These are phyloP conservation scores for Epichloe brachyelytri DNA, from an alignment of 2,329 filamentous ascomycete species.

Conservation along the genomic window DNA sequence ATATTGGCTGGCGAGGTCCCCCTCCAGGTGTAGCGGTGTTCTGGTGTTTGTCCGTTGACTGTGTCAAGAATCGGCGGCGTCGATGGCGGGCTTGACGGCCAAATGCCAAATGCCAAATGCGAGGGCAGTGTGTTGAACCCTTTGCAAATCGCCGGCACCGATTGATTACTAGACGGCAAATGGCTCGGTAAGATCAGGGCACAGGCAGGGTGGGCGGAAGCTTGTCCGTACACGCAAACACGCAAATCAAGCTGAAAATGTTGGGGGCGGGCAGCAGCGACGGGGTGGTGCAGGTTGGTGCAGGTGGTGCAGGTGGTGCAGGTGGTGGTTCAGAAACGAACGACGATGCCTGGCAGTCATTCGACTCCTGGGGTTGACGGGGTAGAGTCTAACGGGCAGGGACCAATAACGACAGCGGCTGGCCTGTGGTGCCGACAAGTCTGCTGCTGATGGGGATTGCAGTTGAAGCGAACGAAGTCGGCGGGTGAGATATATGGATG, in stretches of 20 bases:
- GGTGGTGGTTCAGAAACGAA: slow-evolving; percentile 6
- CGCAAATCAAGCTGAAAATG: slow-evolving; percentile 1
- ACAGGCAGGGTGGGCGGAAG: background rate
- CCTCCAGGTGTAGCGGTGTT: background rate
- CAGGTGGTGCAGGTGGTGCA: slow-evolving; percentile 2
- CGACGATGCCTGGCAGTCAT: slow-evolving; percentile 5
- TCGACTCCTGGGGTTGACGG: slow-evolving; percentile 3
- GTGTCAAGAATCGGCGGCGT: background rate
- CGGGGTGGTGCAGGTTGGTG: too few species aligned
- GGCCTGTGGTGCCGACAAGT: slow-evolving; percentile 1
- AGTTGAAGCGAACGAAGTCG: slow-evolving; percentile 2
- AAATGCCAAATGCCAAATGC: slow-evolving; percentile 4
- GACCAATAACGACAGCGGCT: slow-evolving; percentile 2
- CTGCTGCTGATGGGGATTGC: slow-evolving; percentile 2
- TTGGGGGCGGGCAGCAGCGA: background rate
- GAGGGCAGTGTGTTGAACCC: background rate
- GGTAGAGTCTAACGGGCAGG: slow-evolving; percentile 3
- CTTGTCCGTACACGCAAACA: background rate
- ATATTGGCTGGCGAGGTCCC: slow-evolving; percentile 2
- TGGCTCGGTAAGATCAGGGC: background rate
- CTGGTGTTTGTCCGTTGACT: background rate
- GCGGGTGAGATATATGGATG: background rate
- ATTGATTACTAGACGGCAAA: background rate
- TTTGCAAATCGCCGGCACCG: background rate
- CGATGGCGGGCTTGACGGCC: background rate